A percentile compares a stretch with the other conserved stretches of the same genome.
Conservation (phyloP, 495 filamentous ascomycete species). For the Aspergillus homomorphus region DNA sequence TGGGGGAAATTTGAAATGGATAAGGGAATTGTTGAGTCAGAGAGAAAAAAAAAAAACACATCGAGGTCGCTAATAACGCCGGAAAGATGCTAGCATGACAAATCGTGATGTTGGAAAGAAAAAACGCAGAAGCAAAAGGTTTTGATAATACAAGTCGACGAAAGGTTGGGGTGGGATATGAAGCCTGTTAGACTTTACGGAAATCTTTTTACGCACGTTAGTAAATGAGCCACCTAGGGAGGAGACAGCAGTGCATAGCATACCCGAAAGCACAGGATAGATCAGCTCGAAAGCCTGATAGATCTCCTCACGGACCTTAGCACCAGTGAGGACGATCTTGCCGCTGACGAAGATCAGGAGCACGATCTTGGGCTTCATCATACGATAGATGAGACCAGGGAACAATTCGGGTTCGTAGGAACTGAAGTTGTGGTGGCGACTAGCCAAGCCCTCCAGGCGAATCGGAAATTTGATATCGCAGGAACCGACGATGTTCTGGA, state of each 20-base stretch:
- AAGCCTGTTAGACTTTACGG: conserved; percentile 56
- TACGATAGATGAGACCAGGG: conserved; percentile 98
- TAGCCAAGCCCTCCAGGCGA: conserved; percentile 90
- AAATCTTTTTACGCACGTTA: conserved; percentile 53
- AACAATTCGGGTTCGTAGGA: conserved; percentile 98
- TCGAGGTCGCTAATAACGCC: conserved; percentile 52
- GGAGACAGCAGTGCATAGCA: conserved; percentile 41
- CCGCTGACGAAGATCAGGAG: conserved; percentile 98
- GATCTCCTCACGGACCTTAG: conserved; percentile 98
- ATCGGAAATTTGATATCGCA: conserved; percentile 99
- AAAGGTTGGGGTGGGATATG: conserved; percentile 33
- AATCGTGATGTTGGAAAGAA: conserved; percentile 31
- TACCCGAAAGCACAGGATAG: conserved; percentile 95
- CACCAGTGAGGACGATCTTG: conserved; percentile 97
- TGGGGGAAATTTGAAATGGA: conserved; percentile 27
- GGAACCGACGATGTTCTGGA: conserved; percentile 98
- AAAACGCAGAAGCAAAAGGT: conserved; percentile 20
- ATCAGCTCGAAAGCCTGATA: conserved; percentile 99
- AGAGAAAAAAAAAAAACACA: conserved; percentile 16
- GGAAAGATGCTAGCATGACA: conserved; percentile 47
- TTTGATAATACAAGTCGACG: conserved; percentile 57
- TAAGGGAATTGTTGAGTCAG: conserved; percentile 14
- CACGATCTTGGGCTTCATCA: conserved; percentile 99
- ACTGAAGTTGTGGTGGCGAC: conserved; percentile 97
- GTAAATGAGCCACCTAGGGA: conserved; percentile 11